Evolutionary conservation across 2,329 filamentous ascomycete genomes (phyloP).

Genomic region (Xylariales sp.): DNA sequence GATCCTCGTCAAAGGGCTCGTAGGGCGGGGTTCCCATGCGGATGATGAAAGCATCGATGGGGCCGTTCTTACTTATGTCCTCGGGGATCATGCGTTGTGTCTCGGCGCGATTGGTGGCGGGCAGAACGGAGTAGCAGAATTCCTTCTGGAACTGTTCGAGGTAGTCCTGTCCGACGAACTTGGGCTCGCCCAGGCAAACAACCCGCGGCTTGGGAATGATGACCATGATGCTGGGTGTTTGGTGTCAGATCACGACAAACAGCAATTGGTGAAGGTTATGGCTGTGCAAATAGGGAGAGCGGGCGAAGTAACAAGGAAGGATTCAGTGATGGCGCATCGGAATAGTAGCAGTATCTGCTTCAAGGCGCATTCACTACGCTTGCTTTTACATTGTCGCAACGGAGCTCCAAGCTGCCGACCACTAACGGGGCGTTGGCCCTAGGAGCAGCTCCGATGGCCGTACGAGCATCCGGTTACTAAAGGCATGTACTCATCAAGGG

Average conservation of each 20-base stretch:
- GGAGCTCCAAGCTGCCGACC: too few relatives aligned
- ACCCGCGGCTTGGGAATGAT: constrained; percentile 31
- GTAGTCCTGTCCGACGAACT: constrained; percentile 33
- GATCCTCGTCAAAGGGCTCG: constrained; percentile 42
- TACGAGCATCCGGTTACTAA: too few relatives aligned
- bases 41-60: constrained; percentile 43
- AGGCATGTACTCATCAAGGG: too few relatives aligned
- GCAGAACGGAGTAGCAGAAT: constrained; percentile 34
- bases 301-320: too few relatives aligned
- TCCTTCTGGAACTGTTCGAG: constrained; percentile 30
- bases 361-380: too few relatives aligned
- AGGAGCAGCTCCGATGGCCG: too few relatives aligned
- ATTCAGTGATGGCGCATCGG: too few relatives aligned
- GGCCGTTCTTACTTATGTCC: constrained; percentile 29
- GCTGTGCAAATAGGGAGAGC: too few relatives aligned
- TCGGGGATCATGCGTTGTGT: constrained; percentile 30
- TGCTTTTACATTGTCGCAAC: too few relatives aligned
- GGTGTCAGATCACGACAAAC: background rate
- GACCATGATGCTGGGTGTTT: background rate
- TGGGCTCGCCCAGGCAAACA: constrained; percentile 34
- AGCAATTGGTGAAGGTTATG: background rate
- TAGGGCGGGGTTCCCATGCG: constrained; percentile 44
- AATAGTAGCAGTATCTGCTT: too few relatives aligned
- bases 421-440: too few relatives aligned
- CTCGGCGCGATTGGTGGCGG: constrained; percentile 30